Base-by-base conservation (phyloP, 1,284 basidiomycete genomes). In the Pseudozyma sp. region DNA sequence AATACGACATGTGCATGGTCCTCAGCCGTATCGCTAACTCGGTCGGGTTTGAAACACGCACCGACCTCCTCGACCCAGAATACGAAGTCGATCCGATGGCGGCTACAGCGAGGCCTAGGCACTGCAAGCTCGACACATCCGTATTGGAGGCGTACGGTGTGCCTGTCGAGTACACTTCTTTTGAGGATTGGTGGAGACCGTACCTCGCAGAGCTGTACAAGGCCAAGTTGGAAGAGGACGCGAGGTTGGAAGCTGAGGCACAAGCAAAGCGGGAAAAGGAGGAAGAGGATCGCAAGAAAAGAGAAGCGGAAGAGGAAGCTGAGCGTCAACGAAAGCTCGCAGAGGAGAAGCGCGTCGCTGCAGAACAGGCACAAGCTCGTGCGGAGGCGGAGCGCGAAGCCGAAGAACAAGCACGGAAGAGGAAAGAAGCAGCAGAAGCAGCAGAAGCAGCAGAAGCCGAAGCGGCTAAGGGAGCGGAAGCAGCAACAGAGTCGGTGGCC, bases 1-100 rank as follows among this genome's bases (percentile, higher is more conserved):
- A 88, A 79, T 87, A 86, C 80, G 85, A 86, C 71, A 88, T 88
- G 81, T 83, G 79, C 62, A 48, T 70, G 39, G 76, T 80, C 9
- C 64, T 84, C 52, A 62, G 75, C 40, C 77, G 80, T 14, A 61
- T 80, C 46, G 74, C 69, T 57, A 78, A 78, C 48, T 46, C 58
- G 19, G 77, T 77, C n/a, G 74, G 71, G 9, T 57, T 64, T 31
- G 63, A 72, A 16, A 64, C 74, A 2, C 61, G 68, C 17, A 70
- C 74, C 37, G 72, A 76, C 17, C 78, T 78, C 42, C 69, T 84
- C 35, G 76, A 80, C 7, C 81, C 82, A 0, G 79, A 77, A 45
- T 81, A 78, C 63, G 73, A 80, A 29, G 76, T 73, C 30, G 81
- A 82, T 51, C 73, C 80, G 5, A 55, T 68, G 43, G 81, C 80